Evolutionary conservation across 257 asterid species (phyloP).

Genomic region (Gynochthodes officinalis): DNA sequence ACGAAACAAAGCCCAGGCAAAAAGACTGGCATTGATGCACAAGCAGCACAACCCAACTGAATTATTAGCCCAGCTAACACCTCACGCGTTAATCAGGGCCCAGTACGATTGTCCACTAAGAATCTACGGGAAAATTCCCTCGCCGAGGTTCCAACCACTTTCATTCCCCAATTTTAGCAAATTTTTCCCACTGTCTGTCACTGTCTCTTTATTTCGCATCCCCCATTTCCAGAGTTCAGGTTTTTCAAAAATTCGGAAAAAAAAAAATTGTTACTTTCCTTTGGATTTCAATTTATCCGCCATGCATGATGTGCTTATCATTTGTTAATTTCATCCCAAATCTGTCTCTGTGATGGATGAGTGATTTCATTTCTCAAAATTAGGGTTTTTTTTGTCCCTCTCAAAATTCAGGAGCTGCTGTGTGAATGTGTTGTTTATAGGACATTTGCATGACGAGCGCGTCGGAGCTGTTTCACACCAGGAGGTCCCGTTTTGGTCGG

Average conservation of each 20-base stretch:
- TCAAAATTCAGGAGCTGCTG: not conserved
- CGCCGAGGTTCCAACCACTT: no score
- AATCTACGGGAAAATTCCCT: no score
- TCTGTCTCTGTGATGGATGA: no score
- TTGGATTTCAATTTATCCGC: not conserved
- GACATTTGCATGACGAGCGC: constrained; percentile 78
- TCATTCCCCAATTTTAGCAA: not conserved
- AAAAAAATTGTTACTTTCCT: not conserved
- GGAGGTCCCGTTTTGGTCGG: constrained; percentile 80
- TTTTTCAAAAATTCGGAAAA: not conserved
- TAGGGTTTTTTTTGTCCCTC: no score
- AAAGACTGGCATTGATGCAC: no score
- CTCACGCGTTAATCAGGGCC: no score
- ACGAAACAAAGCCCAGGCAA: no score
- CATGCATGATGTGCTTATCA: not conserved
- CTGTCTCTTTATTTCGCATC: not conserved
- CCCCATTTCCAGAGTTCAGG: not conserved
- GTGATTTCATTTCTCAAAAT: not conserved
- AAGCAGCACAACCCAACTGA: no score
- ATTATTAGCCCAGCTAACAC: no score
- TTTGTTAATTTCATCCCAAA: not conserved
- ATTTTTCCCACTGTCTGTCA: not conserved
- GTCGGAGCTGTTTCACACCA: constrained; percentile 64
- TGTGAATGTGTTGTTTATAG: constrained; percentile 5
- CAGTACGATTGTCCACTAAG: no score